Base-by-base conservation (phyloP, 2,329 filamentous ascomycete genomes). In the Stylonectria norvegica region DNA sequence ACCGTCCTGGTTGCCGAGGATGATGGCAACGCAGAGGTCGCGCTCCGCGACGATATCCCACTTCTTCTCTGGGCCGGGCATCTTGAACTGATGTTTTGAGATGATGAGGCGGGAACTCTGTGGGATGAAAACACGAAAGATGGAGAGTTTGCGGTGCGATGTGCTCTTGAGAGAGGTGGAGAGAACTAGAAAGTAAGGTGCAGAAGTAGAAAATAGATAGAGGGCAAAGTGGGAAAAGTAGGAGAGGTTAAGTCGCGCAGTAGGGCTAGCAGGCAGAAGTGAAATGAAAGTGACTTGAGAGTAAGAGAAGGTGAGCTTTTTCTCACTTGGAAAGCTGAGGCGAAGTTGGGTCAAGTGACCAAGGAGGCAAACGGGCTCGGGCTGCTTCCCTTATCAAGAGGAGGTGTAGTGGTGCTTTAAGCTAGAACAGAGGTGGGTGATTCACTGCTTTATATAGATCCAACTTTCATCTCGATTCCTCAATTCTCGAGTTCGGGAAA, bases 21-120 rank as follows among this genome's bases (percentile, higher is more conserved):
- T 58, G 36, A 67, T 49, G 34, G 65, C 58, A 27, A 68, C 55
- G 45, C 61, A 65, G 42, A 69, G 63, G 35, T 68, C 65, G 6
- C 58, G 61, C 50, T 68, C 64, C n/a, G 60, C 62, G 11, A 47
- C 37, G 15, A 46, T 40, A 11, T 61, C 60, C 66, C 65, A 68
- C 42, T 64, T 66, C 56, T 67, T 67, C 25, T 62, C 60, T 2
- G 42, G 12, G 5, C 43, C 47, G 43, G 55, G 51, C 59, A 60
- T 62, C 9, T 5, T 39, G 40, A 35, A 12, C 22, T 7, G 22
- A 12, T 8, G 22, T 25, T 7, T 25, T 7, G 12, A 25, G 22
- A 8, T 25, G 22, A 7, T 12, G 22, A 7, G 22, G 12, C 12
- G 22, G 22, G 22, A 8, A 12, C 22, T 35, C 28, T n/a, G 30